Evolutionary conservation across 176 grass and related monocot species (phyloP).

Genomic region (Tillandsia leiboldiana): DNA sequence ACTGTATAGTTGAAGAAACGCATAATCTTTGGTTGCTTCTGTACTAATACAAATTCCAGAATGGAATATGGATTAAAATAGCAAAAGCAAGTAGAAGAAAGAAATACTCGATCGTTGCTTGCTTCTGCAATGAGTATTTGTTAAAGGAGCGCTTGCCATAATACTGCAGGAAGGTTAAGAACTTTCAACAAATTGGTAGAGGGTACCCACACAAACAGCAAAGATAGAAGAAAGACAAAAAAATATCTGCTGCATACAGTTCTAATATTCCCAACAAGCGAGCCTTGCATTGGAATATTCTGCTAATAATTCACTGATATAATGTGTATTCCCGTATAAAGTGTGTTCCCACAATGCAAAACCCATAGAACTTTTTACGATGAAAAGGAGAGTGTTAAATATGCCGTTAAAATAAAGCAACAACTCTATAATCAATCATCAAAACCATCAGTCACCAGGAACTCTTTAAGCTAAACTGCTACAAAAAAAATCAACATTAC

Average conservation of each 20-base stretch:
- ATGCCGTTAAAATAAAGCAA: neutral
- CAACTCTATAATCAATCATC: neutral
- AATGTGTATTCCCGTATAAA: neutral
- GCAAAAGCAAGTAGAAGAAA: neutral
- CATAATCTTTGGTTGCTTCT: neutral
- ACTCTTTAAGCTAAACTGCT: too few species aligned
- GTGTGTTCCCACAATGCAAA: neutral
- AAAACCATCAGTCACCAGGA: neutral
- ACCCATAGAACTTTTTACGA: neutral
- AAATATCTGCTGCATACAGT: neutral
- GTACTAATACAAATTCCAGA: neutral
- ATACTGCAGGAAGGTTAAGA: neutral
- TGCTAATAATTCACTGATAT: neutral
- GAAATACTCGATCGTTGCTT: neutral
- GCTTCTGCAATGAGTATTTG: neutral
- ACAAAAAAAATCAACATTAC: too few species aligned
- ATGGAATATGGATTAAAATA: neutral
- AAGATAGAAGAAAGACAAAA: neutral
- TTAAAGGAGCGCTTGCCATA: neutral
- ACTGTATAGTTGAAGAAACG: neutral
- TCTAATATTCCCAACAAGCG: neutral
- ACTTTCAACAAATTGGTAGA: neutral
- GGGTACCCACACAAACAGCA: neutral
- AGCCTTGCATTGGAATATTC: neutral
- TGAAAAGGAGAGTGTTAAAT: neutral